Conservation (phyloP, 2,329 filamentous ascomycete genomes). For the Venturia oleaginea region DNA sequence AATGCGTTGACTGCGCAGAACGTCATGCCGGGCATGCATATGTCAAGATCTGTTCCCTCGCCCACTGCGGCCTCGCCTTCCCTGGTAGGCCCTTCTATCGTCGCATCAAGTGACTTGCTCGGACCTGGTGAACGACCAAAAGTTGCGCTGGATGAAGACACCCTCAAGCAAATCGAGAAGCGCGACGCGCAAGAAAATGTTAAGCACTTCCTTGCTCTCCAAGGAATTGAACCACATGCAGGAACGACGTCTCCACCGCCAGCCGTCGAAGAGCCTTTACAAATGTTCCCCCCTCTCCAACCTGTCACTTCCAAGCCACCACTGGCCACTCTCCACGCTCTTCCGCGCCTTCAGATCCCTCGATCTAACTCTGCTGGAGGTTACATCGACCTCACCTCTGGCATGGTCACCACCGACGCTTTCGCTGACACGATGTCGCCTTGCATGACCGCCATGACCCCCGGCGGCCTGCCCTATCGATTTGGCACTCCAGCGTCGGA, state of each 20-base stretch:
- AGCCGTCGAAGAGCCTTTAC: slow-evolving; percentile 25
- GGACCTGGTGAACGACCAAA: slow-evolving; percentile 58
- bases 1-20: slow-evolving; percentile 58
- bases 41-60: slow-evolving; percentile 56
- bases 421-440: slow-evolving; percentile 34
- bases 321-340: slow-evolving; percentile 42
- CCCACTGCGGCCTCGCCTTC: slow-evolving; percentile 34
- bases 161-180: slow-evolving; percentile 57
- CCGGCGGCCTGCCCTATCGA: slow-evolving; percentile 48
- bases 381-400: slow-evolving; percentile 30
- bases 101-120: slow-evolving; percentile 85
- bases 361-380: slow-evolving; percentile 24
- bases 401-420: slow-evolving; percentile 24
- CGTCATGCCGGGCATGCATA: slow-evolving; percentile 45
- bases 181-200: slow-evolving; percentile 89
- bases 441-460: slow-evolving; percentile 20
- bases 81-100: slow-evolving; percentile 56
- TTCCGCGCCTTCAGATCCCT: slow-evolving; percentile 51
- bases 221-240: slow-evolving; percentile 54
- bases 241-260: slow-evolving; percentile 38
- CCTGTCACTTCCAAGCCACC: slow-evolving; percentile 34
- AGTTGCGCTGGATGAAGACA: slow-evolving; percentile 62
- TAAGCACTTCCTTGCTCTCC: slow-evolving; percentile 80
- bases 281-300: slow-evolving; percentile 43
- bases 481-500: slow-evolving; percentile 85